Evolutionary conservation across 176 grass and related monocot genomes (phyloP).

Genomic region (Triticum monococcum): DNA sequence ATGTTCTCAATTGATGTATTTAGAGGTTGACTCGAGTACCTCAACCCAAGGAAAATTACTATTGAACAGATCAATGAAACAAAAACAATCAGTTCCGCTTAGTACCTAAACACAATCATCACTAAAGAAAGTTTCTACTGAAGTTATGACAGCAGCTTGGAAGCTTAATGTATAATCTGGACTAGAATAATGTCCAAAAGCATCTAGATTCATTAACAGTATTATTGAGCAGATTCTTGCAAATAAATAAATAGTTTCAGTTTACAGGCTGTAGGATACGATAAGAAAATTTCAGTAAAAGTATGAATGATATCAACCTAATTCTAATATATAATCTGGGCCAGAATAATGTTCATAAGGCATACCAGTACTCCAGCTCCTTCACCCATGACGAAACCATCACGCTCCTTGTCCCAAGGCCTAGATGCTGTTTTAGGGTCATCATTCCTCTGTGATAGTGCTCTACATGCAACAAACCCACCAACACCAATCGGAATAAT

Average conservation of each 20-base stretch:
- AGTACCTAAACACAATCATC: not conserved
- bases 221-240: not conserved
- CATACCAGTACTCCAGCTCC: slow-evolving; percentile 94
- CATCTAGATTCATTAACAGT: not conserved
- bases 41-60: not conserved
- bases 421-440: slow-evolving; percentile 97
- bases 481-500: slow-evolving; percentile 99
- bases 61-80: not conserved
- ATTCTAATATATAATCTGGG: slow-evolving; percentile 12
- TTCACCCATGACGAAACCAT: slow-evolving; percentile 99
- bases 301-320: not conserved
- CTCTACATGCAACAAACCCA: slow-evolving; percentile 95
- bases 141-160: not conserved
- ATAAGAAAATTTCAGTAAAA: not conserved
- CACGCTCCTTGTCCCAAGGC: slow-evolving; percentile 92
- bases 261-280: not conserved
- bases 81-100: not conserved
- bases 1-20: not conserved
- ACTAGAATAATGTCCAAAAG: not conserved
- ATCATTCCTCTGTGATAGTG: slow-evolving; percentile 97
- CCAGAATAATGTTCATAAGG: slow-evolving; percentile 12
- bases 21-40: not conserved
- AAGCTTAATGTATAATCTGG: not conserved
- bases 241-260: not conserved
- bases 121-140: not conserved